Evolutionary conservation across 2,329 filamentous ascomycete species (phyloP).

Genomic region (Blumeria hordei): DNA sequence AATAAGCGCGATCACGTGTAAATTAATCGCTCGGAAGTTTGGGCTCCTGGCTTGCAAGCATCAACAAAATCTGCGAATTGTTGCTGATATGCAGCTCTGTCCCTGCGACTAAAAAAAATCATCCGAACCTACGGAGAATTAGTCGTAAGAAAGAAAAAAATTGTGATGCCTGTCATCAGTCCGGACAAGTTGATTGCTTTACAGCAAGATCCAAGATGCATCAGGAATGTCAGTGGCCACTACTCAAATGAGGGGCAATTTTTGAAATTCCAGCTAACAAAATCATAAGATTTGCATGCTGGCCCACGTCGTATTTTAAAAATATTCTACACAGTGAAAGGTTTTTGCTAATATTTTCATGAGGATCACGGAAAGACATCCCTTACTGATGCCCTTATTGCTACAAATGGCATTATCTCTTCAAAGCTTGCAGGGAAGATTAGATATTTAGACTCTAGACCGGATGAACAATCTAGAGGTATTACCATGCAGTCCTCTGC

Average conservation of each 20-base stretch:
- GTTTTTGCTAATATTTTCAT: constrained; percentile 2
- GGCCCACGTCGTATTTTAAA: constrained; percentile 51
- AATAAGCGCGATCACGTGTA: too few species aligned
- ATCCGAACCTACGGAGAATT: background rate
- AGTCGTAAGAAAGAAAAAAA: constrained; percentile 1
- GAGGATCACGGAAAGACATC: constrained; percentile 96
- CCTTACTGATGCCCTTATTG: constrained; percentile 81
- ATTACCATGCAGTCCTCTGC: constrained; percentile 99
- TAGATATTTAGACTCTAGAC: constrained; percentile 84
- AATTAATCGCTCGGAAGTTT: too few species aligned
- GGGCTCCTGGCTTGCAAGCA: too few species aligned
- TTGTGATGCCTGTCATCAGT: constrained; percentile 65
- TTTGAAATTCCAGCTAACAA: background rate
- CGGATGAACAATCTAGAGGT: constrained; percentile 82
- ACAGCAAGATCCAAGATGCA: constrained; percentile 66
- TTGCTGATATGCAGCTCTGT: background rate
- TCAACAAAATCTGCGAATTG: too few species aligned
- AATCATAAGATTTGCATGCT: constrained; percentile 61
- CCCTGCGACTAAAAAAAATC: background rate
- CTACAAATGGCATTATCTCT: constrained; percentile 98
- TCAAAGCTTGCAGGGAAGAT: constrained; percentile 95
- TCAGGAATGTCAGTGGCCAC: constrained; percentile 54
- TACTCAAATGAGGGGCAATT: too few species aligned
- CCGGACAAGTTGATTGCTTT: constrained; percentile 77
- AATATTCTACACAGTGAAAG: background rate